Base-by-base conservation (phyloP, 2,329 filamentous ascomycete species). In the Myriosclerotinia scirpicola region DNA sequence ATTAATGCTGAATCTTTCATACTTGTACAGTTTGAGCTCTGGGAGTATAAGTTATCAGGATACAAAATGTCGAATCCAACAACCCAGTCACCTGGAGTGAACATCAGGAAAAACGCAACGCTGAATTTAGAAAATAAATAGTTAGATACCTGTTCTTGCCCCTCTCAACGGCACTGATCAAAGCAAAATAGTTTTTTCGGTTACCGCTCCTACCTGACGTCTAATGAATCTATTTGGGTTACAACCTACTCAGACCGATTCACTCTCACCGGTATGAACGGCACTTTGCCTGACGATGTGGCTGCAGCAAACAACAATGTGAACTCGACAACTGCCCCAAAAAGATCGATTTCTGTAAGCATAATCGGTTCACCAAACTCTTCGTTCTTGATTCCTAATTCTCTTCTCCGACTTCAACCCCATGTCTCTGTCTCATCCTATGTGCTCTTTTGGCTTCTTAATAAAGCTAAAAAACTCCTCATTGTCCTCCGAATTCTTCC, bases 211-310 rank as follows among this genome's bases (percentile, higher is more conserved):
- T 55, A 54, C 40, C 50, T 64, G 11, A 54, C 26, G 20, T 34
- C 48, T 20, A 64, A 64, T 30, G 38, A 54, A 64, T 64, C 61
- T 22, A 64, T 64, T 26, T 64, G 61, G 61, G 38, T 64, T n/a
- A 64, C 61, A 42, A 30, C 61, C 36, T 64, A 54, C 50, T 64
- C 61, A 5, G 40, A 64, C 8, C 61, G 61, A n/a, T 64, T 64
- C 26, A 55, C 52, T 22, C 50, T 64, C 17, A 64, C 50, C 22
- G 55, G 55, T 40, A 64, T 64, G 61, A 64, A 17, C 11, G 61
- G 61, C 17, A 40, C 48, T 54, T 46, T 64, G 5, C 38, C 50
- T 22, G 61, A 55, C 15, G 26, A 64, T 42, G 52, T 64, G 22
- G 11, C 12, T 22, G 52, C 50, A 9, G 61, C 61, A 36, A 64